These are phyloP conservation scores for Sporobolus alterniflorus DNA, from an alignment of 202 grass and related monocot genomes.

Conservation along the genomic window DNA sequence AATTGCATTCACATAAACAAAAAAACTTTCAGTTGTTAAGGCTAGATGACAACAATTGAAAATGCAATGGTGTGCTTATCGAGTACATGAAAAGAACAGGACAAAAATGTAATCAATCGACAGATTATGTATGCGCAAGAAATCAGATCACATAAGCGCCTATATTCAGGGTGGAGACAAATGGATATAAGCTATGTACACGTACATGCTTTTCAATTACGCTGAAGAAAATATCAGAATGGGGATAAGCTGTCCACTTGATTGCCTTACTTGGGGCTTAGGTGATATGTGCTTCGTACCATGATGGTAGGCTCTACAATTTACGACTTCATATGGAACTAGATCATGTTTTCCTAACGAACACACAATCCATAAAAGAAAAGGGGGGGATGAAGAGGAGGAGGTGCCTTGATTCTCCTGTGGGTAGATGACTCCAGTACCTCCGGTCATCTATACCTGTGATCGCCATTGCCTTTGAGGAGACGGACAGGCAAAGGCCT, in stretches of 20 bases:
- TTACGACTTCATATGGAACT: neutral
- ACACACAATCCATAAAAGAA: neutral
- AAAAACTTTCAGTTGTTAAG: neutral
- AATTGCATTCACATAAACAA: neutral
- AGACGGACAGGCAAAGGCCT: slow-evolving; percentile 57
- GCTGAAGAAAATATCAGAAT: neutral
- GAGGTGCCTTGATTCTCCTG: slow-evolving; percentile 58
- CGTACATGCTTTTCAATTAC: no score
- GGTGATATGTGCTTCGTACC: neutral
- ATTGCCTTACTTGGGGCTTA: neutral
- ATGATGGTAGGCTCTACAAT: neutral
- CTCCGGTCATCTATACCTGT: slow-evolving; percentile 56
- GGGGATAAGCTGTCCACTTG: neutral
- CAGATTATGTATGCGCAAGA: neutral
- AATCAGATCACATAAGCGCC: slow-evolving; percentile 10
- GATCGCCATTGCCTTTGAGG: slow-evolving; percentile 53
- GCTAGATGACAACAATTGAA: neutral
- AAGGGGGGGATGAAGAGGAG: no score
- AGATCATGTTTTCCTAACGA: neutral
- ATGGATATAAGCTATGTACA: no score
- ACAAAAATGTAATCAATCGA: slow-evolving; percentile 4
- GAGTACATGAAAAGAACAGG: neutral
- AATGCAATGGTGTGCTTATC: neutral
- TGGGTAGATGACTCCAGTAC: slow-evolving; percentile 59
- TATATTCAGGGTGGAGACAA: neutral